Evolutionary conservation across 441 rosid species (phyloP).

Genomic region (Cnidoscolus chayamansa): DNA sequence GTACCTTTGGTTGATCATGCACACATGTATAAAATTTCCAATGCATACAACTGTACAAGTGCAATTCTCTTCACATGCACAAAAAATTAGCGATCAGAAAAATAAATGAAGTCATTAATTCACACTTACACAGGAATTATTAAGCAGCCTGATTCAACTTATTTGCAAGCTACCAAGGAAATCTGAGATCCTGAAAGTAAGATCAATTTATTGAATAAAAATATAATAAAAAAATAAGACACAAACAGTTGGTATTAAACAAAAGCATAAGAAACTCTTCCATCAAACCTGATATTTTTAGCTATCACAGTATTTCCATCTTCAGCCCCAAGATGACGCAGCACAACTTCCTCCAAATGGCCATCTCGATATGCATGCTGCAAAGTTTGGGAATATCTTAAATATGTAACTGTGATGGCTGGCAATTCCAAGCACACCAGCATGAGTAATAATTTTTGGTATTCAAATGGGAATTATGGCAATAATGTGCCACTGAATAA

Average conservation of each 20-base stretch:
- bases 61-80: neutral
- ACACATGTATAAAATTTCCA: neutral
- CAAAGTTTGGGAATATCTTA: slow-evolving; percentile 29
- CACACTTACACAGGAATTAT: slow-evolving; percentile 38
- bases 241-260: too few species aligned
- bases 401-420: slow-evolving; percentile 10
- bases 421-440: neutral
- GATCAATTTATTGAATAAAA: neutral
- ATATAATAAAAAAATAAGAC: neutral
- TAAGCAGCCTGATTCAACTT: slow-evolving; percentile 29
- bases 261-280: neutral
- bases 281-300: slow-evolving; percentile 52
- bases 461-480: too few species aligned
- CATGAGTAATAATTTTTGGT: neutral
- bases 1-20: neutral
- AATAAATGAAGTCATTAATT: neutral
- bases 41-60: neutral
- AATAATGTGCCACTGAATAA: neutral
- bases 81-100: too few species aligned
- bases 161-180: slow-evolving; percentile 58
- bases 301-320: slow-evolving; percentile 60
- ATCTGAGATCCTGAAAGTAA: slow-evolving; percentile 62
- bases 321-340: slow-evolving; percentile 69
- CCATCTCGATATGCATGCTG: slow-evolving; percentile 81
- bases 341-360: slow-evolving; percentile 61